Conservation (phyloP, 2,329 filamentous ascomycete species). For the Calonectria hawksworthii region DNA sequence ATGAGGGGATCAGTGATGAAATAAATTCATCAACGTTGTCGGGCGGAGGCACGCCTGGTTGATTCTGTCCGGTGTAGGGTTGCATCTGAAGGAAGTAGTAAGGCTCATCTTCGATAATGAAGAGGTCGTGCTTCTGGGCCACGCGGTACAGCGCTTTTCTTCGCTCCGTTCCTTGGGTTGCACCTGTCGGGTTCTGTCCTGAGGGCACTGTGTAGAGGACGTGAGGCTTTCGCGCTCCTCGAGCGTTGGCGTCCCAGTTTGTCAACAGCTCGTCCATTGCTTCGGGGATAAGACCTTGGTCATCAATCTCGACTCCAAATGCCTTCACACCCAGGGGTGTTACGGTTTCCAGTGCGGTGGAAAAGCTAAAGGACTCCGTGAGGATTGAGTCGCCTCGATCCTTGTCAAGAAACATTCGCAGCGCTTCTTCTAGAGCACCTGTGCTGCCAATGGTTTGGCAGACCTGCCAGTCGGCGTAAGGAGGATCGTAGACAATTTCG, state of each 20-base stretch:
- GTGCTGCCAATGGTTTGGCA: slow-evolving; percentile 90
- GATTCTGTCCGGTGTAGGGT: slow-evolving; percentile 72
- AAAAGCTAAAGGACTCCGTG: slow-evolving; percentile 93
- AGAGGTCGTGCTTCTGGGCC: slow-evolving; percentile 86
- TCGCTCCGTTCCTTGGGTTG: slow-evolving; percentile 79
- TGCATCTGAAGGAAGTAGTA: slow-evolving; percentile 96
- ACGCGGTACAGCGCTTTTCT: slow-evolving; percentile 81
- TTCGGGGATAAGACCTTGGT: slow-evolving; percentile 66
- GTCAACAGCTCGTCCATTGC: slow-evolving; percentile 65
- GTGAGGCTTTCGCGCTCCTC: slow-evolving; percentile 65
- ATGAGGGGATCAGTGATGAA: slow-evolving; percentile 71
- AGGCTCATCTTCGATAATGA: slow-evolving; percentile 92
- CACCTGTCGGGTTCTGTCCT: slow-evolving; percentile 92
- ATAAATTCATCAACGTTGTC: slow-evolving; percentile 80
- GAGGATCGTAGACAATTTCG: slow-evolving; percentile 88
- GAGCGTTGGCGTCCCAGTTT: slow-evolving; percentile 62
- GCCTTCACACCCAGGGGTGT: slow-evolving; percentile 66
- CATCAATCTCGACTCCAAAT: slow-evolving; percentile 66
- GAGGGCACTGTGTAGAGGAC: slow-evolving; percentile 76
- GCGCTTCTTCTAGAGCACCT: slow-evolving; percentile 83
- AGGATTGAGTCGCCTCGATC: slow-evolving; percentile 82
- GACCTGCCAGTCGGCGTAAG: slow-evolving; percentile 91
- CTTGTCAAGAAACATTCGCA: slow-evolving; percentile 83
- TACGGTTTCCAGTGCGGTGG: slow-evolving; percentile 75
- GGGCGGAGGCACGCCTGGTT: slow-evolving; percentile 67